Percentiles rank a stretch among this genome's conserved stretches.
Evolutionary conservation across 2,329 filamentous ascomycete species (phyloP).

Genomic region (Emergomyces africanus): DNA sequence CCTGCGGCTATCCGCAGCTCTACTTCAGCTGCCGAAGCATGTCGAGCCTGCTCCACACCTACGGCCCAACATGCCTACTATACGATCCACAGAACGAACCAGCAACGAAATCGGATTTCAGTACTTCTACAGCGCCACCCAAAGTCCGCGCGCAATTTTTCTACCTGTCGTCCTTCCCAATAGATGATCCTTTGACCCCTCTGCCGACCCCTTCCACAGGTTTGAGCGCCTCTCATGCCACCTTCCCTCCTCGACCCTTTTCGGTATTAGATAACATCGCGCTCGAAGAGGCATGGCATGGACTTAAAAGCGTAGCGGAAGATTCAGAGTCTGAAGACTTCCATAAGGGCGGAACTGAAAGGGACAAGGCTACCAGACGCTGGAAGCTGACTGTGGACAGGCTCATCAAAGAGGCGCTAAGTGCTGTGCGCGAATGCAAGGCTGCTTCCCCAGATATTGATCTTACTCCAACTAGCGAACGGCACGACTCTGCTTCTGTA

Average conservation of each 20-base stretch:
- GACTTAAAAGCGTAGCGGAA: conserved; percentile 29
- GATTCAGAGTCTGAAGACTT: conserved; percentile 7
- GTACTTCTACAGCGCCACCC: conserved; percentile 38
- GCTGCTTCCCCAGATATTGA: background rate
- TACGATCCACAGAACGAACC: conserved; percentile 19
- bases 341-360: background rate
- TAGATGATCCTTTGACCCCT: conserved; percentile 77
- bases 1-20: background rate
- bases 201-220: conserved; percentile 41
- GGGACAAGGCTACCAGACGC: background rate
- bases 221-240: conserved; percentile 37
- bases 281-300: conserved; percentile 65
- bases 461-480: background rate
- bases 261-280: conserved; percentile 65
- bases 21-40: conserved; percentile 14
- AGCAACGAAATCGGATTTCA: conserved; percentile 16
- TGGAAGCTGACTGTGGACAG: background rate
- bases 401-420: background rate
- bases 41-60: conserved; percentile 42
- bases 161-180: conserved; percentile 67
- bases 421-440: background rate
- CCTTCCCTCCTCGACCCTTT: conserved; percentile 61
- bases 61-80: conserved; percentile 45
- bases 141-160: conserved; percentile 61
- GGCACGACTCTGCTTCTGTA: background rate